Conservation (phyloP, 345 rosid species). For the Rhodamnia rubescens region DNA sequence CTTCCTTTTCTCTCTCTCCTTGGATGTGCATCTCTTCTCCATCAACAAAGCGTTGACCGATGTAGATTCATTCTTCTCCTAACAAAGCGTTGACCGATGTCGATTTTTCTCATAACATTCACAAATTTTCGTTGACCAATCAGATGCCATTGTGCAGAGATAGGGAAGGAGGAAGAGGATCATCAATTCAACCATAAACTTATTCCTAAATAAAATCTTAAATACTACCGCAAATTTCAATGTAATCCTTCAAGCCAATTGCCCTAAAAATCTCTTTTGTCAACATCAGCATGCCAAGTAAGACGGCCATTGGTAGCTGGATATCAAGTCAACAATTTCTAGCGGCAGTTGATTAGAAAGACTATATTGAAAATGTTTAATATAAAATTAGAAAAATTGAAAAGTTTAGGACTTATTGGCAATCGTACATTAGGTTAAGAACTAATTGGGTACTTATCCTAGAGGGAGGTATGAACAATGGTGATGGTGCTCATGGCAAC, state of each 20-base stretch:
- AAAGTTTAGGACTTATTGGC: neutral
- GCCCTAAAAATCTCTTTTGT: neutral
- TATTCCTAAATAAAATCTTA: too few relatives aligned
- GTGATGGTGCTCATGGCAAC: too few relatives aligned
- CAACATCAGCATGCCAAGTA: neutral
- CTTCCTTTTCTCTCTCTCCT: too few relatives aligned
- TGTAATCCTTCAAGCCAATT: accelerated
- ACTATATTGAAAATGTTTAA: neutral
- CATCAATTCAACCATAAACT: neutral
- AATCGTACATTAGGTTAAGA: neutral
- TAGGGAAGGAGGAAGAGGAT: neutral
- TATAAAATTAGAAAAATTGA: neutral
- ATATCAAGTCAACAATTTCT: too few relatives aligned
- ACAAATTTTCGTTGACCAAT: neutral
- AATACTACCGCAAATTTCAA: neutral
- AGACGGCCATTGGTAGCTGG: accelerated
- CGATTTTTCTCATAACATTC: neutral
- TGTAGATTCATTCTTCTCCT: neutral
- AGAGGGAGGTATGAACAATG: too few relatives aligned
- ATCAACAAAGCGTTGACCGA: neutral
- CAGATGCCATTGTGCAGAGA: neutral
- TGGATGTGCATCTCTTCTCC: too few relatives aligned
- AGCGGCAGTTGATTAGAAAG: too few relatives aligned
- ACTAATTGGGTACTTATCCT: neutral
- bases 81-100: neutral